Evolutionary conservation across 352 stramenopile species (phyloP), one percentile per base, ranked within the genome.

Genomic region (Globisporangium apiculatum): DNA sequence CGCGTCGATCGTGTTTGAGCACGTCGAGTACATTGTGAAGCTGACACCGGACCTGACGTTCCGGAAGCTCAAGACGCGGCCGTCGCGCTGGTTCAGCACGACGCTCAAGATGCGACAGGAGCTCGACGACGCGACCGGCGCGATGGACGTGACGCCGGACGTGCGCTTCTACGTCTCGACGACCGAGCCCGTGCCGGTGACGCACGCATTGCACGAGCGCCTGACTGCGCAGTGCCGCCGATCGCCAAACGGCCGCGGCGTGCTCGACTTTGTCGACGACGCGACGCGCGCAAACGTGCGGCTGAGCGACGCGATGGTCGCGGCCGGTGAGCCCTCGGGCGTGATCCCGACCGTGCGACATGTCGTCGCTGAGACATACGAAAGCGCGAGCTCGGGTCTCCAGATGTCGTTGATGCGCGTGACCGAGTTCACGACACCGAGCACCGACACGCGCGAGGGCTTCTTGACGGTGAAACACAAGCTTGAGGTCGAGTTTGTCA

Each of bases 41-140:
- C 42, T 93, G 46, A 83, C 69, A 1, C 61, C 66, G 4, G 69
- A 80, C 47, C 64, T 93, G 46, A 60, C 85, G 61, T 62, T 91
- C 11, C 71, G 75, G 11, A 86, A 83, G 46, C 56, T 87, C 42
- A 76, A 72, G 43, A 89, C 80, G 1, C 78, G 80, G 1, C 69
- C 83, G 40, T 76, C 68, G 18, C 76, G 83, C 4, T 93, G 80
- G 83, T 87, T 93, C 55, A 89, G 73, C 50, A 64, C 80, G 15
- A 93, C 83, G 48, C 59, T 93, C 45, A 93, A 93, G 62, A 91
- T 91, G 80, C 77, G 73, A 8, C 80, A 93, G 58, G 83, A 93
- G 54, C 68, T 91, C 42, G 64, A 88, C 24, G 73, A 87, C 31
- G 74, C 86, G 12, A 61, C 40, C 9, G 70, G 72, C 10, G 65